These are phyloP conservation scores for Vigna angularis DNA, from an alignment of 306 rosid genomes.

Conservation along the genomic window DNA sequence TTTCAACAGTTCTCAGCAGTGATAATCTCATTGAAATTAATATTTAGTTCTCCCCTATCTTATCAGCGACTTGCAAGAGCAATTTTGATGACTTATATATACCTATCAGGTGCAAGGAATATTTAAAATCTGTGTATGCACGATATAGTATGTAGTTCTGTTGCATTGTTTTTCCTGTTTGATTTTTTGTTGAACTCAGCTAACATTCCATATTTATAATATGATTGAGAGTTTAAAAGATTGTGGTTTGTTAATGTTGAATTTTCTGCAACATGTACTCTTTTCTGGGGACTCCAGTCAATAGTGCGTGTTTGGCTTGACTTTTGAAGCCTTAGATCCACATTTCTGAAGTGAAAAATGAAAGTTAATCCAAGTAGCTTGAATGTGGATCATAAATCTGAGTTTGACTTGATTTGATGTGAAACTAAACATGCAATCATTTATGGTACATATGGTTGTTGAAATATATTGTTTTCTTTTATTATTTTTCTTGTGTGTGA, in stretches of 20 bases:
- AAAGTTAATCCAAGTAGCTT: no score
- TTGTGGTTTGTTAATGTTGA: neutral
- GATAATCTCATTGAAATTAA: neutral
- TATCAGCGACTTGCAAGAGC: neutral
- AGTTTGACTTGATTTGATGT: no score
- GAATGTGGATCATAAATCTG: no score
- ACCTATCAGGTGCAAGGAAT: neutral
- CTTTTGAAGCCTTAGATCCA: no score
- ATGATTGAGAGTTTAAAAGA: no score
- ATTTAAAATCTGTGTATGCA: neutral
- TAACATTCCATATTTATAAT: slow-evolving; percentile 2
- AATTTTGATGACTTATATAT: neutral
- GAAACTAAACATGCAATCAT: neutral
- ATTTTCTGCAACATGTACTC: no score
- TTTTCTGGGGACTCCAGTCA: neutral
- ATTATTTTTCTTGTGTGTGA: no score
- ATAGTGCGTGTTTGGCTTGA: no score
- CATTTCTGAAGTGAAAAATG: no score
- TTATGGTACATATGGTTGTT: neutral
- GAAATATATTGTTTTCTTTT: no score
- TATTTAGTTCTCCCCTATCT: neutral
- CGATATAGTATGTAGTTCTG: neutral
- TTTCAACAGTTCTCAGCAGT: neutral
- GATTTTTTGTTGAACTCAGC: neutral
- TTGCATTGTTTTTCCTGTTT: neutral